phyloP scores from a whole-genome alignment of 371 early-diverging fungal species.

The Homolaphlyctis polyrhiza region DNA sequence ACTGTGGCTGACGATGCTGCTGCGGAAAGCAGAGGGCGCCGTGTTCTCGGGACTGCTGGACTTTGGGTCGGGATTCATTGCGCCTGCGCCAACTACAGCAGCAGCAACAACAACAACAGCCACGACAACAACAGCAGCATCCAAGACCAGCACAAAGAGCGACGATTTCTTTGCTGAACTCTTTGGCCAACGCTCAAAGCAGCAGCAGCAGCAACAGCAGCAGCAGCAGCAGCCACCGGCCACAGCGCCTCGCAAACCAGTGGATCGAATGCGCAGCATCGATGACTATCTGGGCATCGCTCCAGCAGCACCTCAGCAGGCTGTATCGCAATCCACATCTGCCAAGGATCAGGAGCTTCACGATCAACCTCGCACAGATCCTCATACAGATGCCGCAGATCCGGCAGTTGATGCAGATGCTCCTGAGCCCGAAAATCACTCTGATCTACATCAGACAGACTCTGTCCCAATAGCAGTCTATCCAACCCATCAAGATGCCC shows the following conservation, averaged over 20 bases:
- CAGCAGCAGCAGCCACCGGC: constrained; percentile 2
- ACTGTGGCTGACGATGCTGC: not conserved
- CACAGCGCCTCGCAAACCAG: not conserved
- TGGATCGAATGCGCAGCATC: not conserved
- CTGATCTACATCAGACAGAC: too few relatives aligned
- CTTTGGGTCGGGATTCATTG: not conserved
- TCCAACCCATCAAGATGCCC: too few relatives aligned
- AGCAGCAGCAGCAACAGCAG: not conserved
- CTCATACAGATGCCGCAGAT: too few relatives aligned
- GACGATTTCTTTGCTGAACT: not conserved
- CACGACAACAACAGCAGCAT: not conserved
- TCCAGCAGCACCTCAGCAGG: too few relatives aligned
- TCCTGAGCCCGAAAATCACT: too few relatives aligned
- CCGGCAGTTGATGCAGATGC: too few relatives aligned
- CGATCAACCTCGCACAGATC: too few relatives aligned
- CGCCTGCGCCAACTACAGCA: not conserved
- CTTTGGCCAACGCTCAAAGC: not conserved
- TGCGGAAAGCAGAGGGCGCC: not conserved
- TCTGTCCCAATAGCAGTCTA: too few relatives aligned
- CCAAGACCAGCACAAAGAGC: not conserved
- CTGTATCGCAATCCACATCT: too few relatives aligned
- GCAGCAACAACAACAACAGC: not conserved
- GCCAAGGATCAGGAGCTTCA: too few relatives aligned
- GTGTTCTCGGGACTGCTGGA: not conserved
- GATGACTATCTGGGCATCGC: not conserved